Conservation (phyloP, 306 rosid species). For the Lupinus albus region DNA sequence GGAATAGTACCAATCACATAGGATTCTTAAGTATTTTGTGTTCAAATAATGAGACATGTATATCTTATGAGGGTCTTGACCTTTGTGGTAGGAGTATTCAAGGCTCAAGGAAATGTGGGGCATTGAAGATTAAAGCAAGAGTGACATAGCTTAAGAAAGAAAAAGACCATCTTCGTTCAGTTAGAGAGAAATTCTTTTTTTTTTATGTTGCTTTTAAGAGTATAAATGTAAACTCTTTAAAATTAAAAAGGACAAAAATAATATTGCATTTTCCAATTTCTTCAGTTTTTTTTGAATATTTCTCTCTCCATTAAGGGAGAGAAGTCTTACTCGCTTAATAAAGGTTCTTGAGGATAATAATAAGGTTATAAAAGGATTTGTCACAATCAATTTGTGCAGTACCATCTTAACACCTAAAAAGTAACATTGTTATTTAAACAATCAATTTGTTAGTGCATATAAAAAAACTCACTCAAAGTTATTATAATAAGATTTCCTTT, state of each 20-base stretch:
- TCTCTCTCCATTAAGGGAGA: no score
- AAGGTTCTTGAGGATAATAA: slow-evolving; percentile 33
- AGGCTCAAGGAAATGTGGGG: slow-evolving; percentile 43
- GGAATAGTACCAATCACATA: slow-evolving; percentile 57
- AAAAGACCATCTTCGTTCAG: no score
- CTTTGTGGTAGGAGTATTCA: slow-evolving; percentile 41
- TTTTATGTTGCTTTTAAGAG: no score
- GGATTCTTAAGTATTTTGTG: slow-evolving; percentile 66
- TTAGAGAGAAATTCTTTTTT: no score
- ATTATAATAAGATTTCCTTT: slow-evolving; percentile 24
- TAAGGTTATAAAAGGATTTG: slow-evolving; percentile 35
- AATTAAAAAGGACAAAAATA: no score
- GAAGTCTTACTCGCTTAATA: no score
- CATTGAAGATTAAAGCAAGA: slow-evolving; percentile 44
- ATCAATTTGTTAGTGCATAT: no score
- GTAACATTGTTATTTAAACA: not conserved
- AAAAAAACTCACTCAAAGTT: no score
- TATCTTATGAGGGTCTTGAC: slow-evolving; percentile 51
- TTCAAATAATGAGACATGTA: slow-evolving; percentile 49
- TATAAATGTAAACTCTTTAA: no score
- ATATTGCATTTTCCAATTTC: no score
- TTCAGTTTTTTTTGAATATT: no score
- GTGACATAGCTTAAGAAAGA: slow-evolving; percentile 40
- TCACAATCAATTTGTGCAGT: slow-evolving; percentile 55
- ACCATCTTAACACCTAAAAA: slow-evolving; percentile 49